Percentiles rank a stretch among this genome's conserved stretches.
Evolutionary conservation across 306 rosid species (phyloP).

Genomic region (Carpinus viminea): DNA sequence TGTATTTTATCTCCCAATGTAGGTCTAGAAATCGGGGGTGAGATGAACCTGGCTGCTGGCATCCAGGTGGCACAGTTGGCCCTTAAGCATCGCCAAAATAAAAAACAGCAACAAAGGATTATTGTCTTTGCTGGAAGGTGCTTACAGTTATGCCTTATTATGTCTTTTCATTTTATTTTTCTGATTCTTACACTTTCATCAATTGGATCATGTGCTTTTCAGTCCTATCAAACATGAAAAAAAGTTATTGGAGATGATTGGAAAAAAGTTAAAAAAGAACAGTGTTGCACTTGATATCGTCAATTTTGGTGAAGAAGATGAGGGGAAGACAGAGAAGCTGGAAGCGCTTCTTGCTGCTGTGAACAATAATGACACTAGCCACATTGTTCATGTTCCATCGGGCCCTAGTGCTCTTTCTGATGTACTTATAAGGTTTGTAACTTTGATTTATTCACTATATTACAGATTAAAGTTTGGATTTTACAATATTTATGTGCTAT

Average conservation of each 20-base stretch:
- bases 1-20: background rate
- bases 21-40: slow-evolving; percentile 96
- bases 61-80: slow-evolving; percentile 99
- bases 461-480: background rate
- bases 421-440: slow-evolving; percentile 62
- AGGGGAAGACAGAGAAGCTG: slow-evolving; percentile 79
- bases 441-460: slow-evolving; percentile 8
- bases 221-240: slow-evolving; percentile 80
- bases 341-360: slow-evolving; percentile 82
- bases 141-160: background rate
- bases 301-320: slow-evolving; percentile 91
- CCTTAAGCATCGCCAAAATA: slow-evolving; percentile 95
- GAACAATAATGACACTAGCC: slow-evolving; percentile 78
- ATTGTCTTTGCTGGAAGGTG: slow-evolving; percentile 94
- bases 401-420: slow-evolving; percentile 65
- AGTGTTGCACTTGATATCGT: slow-evolving; percentile 90
- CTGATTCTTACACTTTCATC: slow-evolving; percentile 10
- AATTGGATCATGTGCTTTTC: slow-evolving; percentile 25
- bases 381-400: slow-evolving; percentile 58
- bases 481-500: background rate
- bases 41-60: slow-evolving; percentile 90
- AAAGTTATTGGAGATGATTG: slow-evolving; percentile 78
- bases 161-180: slow-evolving; percentile 7
- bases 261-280: slow-evolving; percentile 86
- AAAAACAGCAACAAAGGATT: slow-evolving; percentile 96